These are phyloP conservation scores for Aspergillus steynii DNA, from an alignment of 495 filamentous ascomycete species.

Conservation along the genomic window DNA sequence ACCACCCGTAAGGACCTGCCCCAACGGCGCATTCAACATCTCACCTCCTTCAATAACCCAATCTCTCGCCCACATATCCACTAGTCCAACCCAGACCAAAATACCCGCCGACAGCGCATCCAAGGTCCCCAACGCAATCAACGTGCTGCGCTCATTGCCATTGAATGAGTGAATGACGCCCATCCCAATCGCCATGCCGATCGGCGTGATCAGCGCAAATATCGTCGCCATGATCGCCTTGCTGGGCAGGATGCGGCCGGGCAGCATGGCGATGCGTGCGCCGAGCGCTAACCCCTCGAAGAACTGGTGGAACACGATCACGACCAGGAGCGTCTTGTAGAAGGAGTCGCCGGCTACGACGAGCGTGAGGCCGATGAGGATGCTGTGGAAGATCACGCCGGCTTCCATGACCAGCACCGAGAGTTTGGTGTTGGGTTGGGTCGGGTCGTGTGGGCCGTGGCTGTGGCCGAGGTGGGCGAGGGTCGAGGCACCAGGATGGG, in stretches of 20 bases:
- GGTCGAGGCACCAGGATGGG: conserved; percentile 7
- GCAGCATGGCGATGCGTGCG: conserved; percentile 69
- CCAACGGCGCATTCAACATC: conserved; percentile 35
- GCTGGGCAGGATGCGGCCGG: conserved; percentile 44
- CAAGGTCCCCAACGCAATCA: conserved; percentile 43
- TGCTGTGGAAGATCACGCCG: conserved; percentile 72
- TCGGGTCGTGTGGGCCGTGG: conserved; percentile 30
- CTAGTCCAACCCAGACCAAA: conserved; percentile 46
- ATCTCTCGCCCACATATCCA: conserved; percentile 48
- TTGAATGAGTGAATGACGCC: conserved; percentile 45
- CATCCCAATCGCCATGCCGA: conserved; percentile 48
- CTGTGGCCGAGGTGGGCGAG: conserved; percentile 31
- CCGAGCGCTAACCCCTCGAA: conserved; percentile 72
- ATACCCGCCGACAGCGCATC: conserved; percentile 50
- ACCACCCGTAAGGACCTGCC: conserved; percentile 35
- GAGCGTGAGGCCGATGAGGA: conserved; percentile 43
- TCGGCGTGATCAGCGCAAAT: conserved; percentile 45
- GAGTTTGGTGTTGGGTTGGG: conserved; percentile 48
- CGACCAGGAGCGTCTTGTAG: conserved; percentile 71
- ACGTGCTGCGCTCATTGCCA: conserved; percentile 33
- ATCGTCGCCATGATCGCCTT: conserved; percentile 38
- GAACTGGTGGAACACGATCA: conserved; percentile 72
- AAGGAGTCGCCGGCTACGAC: conserved; percentile 42
- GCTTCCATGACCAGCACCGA: conserved; percentile 65
- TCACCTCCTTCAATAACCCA: conserved; percentile 47